phyloP scores from a whole-genome alignment of 495 filamentous ascomycete species.

The Penicillium flavigenum region DNA sequence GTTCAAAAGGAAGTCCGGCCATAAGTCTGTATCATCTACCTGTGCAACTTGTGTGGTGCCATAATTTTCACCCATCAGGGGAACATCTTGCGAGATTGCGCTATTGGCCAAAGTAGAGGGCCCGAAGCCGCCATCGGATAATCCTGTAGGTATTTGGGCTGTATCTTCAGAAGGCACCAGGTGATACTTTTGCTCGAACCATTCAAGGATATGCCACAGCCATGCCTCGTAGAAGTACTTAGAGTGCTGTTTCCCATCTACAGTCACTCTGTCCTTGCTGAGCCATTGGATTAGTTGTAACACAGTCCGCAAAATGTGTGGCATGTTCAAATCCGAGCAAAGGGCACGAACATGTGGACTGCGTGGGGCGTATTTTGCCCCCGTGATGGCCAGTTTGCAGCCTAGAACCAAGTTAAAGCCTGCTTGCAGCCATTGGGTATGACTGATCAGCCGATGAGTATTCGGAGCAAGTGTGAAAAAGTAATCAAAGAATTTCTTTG shows the following conservation, averaged over 20 bases:
- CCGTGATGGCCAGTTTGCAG: constrained; percentile 7
- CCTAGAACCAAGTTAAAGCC: constrained; percentile 8
- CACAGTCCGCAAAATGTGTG: not conserved
- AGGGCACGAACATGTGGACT: constrained; percentile 5
- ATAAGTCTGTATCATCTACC: not conserved
- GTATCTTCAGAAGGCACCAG: not conserved
- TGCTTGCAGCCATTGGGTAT: constrained; percentile 16
- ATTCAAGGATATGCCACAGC: constrained; percentile 4
- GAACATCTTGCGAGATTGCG: not conserved
- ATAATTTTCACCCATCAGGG: not conserved
- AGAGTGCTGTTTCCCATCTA: constrained; percentile 1
- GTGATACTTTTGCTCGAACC: constrained; percentile 9
- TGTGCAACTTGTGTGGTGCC: not conserved
- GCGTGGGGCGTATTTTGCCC: constrained; percentile 5
- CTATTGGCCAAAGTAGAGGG: not conserved
- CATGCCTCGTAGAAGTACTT: constrained; percentile 8
- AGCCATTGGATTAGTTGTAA: not conserved
- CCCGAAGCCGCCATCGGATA: not conserved
- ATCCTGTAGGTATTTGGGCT: not conserved
- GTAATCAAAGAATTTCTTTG: constrained; percentile 18
- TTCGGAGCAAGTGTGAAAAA: constrained; percentile 9
- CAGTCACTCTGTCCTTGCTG: constrained; percentile 3
- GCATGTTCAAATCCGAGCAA: constrained; percentile 11
- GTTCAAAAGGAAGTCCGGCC: constrained; percentile 6
- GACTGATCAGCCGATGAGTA: constrained; percentile 12